Evolutionary conservation across 768 basidiomycete species (phyloP), one percentile per base, ranked within the genome.

Genomic region (Clitopilus passeckerianus): DNA sequence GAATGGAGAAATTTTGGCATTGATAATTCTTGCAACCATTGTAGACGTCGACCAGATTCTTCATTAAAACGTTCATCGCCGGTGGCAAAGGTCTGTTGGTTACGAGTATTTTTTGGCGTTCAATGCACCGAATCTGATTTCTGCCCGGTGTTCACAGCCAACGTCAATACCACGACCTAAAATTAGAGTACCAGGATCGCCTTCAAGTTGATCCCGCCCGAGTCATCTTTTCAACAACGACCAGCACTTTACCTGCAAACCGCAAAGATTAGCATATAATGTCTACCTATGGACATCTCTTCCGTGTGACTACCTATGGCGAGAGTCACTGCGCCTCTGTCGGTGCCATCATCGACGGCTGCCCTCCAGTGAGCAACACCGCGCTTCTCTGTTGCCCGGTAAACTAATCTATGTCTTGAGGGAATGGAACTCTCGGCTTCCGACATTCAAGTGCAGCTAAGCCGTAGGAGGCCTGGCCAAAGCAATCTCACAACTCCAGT

Each of bases 291-390:
- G 97, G 97, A 22, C 85, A 80, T 23, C 78, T 92, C 37, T 99
- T 92, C 78, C 84, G 93, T 53, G 97, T 99, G 24, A 95, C 95
- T 57, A 99, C 97, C 63, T 99, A 91, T 70, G 97, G 97, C 60
- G 97, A 99, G 78, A 94, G 91, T 63, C 97, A 99, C 72, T 98
- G 97, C 71, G 86, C 91, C 30, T 95, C 93, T 14, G 97, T 98
- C 34, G 97, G 97, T 14, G 94, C 93, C 34, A 98, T 99, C 73
- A 86, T 99, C 67, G 97, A 98, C 70, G 97, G 97, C 34, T 94
- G 94, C 64, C 96, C 96, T 57, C 96, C 96, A 37, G 96, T 97
- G 73, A 59, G 86, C 74, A 14, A 27, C 23, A 41, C 35, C 23
- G 34, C 57, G 14, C 33, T 18, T 54, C 34, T 34, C 33, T 27